Conservation (phyloP, 2,329 filamentous ascomycete genomes). For the Stemphylium vesicarium region DNA sequence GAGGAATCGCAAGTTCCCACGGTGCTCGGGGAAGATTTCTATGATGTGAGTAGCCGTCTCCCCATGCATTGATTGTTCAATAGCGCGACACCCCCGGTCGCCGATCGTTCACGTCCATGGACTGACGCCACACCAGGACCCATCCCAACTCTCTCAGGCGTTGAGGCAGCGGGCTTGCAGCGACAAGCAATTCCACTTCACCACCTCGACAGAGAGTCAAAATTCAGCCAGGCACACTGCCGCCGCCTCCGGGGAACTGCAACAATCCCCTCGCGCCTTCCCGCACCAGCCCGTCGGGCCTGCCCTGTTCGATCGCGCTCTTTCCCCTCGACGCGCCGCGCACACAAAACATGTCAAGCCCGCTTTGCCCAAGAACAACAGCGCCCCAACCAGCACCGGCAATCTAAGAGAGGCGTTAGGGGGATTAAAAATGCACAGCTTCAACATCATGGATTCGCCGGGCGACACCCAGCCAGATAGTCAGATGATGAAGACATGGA, state of each 20-base stretch:
- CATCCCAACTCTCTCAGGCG: conserved; percentile 46
- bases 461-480: conserved; percentile 58
- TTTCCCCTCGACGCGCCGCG: conserved; percentile 39
- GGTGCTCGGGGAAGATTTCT: conserved; percentile 37
- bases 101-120: conserved; percentile 34
- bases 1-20: conserved; percentile 39
- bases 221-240: conserved; percentile 16
- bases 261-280: conserved; percentile 7
- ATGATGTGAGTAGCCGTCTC: conserved; percentile 43
- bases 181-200: conserved; percentile 30
- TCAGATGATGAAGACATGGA: conserved; percentile 53
- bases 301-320: conserved; percentile 20
- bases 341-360: conserved; percentile 39
- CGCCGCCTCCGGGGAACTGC: conserved; percentile 13
- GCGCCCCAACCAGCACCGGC: conserved; percentile 38
- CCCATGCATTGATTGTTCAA: conserved; percentile 12
- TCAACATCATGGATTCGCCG: conserved; percentile 46
- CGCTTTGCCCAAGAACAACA: conserved; percentile 34
- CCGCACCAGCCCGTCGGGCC: conserved; percentile 22
- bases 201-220: conserved; percentile 30
- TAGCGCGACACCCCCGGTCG: conserved; percentile 32
- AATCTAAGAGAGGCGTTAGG: conserved; percentile 24
- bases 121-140: conserved; percentile 39
- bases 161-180: conserved; percentile 44
- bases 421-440: conserved; percentile 44